Conservation (phyloP, 2,329 filamentous ascomycete genomes). For the Botrytis byssoidea region DNA sequence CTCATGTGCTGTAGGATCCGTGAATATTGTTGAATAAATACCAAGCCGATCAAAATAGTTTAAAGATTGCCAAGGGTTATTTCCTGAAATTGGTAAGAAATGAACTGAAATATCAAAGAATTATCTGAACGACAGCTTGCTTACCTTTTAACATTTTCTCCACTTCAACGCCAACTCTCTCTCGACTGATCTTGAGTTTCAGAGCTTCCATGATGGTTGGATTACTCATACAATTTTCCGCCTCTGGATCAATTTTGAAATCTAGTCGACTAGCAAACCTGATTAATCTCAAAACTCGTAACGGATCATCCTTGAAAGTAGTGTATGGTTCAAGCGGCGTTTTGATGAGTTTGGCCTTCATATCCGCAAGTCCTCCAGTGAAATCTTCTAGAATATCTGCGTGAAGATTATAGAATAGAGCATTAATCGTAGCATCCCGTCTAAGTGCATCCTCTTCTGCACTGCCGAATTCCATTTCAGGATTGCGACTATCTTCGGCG, state of each 20-base stretch:
- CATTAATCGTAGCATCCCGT: slow-evolving; percentile 91
- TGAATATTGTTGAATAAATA: slow-evolving; percentile 73
- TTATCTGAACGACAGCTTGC: background rate
- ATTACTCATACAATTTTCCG: slow-evolving; percentile 73
- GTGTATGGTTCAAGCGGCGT: slow-evolving; percentile 86
- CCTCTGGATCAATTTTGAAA: slow-evolving; percentile 72
- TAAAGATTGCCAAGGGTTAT: slow-evolving; percentile 61
- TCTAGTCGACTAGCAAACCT: slow-evolving; percentile 83
- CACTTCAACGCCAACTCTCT: slow-evolving; percentile 81
- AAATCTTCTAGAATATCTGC: slow-evolving; percentile 80
- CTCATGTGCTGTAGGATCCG: slow-evolving; percentile 58
- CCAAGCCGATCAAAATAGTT: slow-evolving; percentile 63
- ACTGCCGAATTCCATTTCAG: slow-evolving; percentile 90
- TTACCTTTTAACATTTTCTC: slow-evolving; percentile 85
- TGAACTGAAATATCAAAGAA: background rate
- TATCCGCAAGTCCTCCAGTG: slow-evolving; percentile 73
- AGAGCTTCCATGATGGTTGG: slow-evolving; percentile 75
- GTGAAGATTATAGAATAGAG: slow-evolving; percentile 92
- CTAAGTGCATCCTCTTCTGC: slow-evolving; percentile 85
- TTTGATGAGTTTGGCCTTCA: slow-evolving; percentile 69
- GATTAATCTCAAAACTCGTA: slow-evolving; percentile 82
- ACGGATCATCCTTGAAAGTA: slow-evolving; percentile 91
- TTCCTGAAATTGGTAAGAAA: slow-evolving; percentile 43
- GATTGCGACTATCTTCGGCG: slow-evolving; percentile 82
- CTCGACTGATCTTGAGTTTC: slow-evolving; percentile 85